phyloP scores from a whole-genome alignment of 225 moss, liverwort and hornwort species.

The Neckera pumila region DNA sequence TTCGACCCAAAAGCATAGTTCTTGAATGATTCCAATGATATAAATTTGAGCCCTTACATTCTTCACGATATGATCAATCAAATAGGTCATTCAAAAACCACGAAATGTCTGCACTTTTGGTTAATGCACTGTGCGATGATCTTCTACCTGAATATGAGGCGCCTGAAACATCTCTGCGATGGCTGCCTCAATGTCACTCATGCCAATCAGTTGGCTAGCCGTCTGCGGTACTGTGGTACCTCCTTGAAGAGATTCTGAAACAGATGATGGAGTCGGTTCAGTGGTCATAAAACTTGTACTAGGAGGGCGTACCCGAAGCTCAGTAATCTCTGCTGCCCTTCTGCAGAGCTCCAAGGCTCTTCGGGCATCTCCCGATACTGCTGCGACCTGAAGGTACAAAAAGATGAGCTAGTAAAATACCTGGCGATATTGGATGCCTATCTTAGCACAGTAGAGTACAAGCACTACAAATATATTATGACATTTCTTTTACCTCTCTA shows the following conservation, averaged over 20 bases:
- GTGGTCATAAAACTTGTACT: conserved; percentile 3
- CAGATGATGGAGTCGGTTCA: neutral
- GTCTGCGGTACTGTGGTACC: neutral
- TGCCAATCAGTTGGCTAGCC: conserved; percentile 29
- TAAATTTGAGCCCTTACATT: no score
- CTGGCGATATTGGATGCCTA: neutral
- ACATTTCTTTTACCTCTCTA: neutral
- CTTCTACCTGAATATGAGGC: conserved; percentile 72
- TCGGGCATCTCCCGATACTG: conserved; percentile 89
- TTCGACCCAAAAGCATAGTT: neutral
- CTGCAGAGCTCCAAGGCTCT: conserved; percentile 91
- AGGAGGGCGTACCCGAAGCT: conserved; percentile 33
- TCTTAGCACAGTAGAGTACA: neutral
- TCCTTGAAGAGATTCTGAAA: neutral
- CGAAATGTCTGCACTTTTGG: neutral
- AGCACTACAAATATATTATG: neutral
- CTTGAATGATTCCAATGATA: neutral
- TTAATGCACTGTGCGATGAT: neutral
- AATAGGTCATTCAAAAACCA: neutral
- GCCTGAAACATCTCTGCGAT: conserved; percentile 91
- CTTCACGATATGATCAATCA: neutral
- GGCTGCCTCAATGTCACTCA: conserved; percentile 90
- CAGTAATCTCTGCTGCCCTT: conserved; percentile 78
- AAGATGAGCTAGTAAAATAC: neutral
- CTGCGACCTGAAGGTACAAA: conserved; percentile 55